Evolutionary conservation across 139 green algal genomes (phyloP), one percentile per base, ranked within the genome.

Genomic region (Ettlia oleoabundans): DNA sequence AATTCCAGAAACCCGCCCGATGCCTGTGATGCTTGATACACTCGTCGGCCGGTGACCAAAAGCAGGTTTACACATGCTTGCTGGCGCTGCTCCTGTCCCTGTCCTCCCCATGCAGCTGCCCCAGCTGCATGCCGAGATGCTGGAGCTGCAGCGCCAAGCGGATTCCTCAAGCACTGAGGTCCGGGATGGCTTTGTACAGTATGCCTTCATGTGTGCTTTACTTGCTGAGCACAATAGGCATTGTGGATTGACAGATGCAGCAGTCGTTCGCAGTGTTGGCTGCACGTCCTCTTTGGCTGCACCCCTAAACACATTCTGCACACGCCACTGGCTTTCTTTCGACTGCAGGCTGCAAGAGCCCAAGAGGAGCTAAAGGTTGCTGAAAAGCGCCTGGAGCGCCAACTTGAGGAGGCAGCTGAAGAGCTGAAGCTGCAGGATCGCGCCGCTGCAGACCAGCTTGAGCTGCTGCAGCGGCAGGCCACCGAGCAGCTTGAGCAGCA

Each of bases 91-190:
- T 15, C 47, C 35, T 71, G 64, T 33, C 19, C 1, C 42, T 24
- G 68, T 21, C 40, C 40, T 75, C 37, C 64, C 3, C 15, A n/a
- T 28, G 22, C 52, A 80, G 73, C 8, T 80, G 73, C 51, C 73
- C 26, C 32, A 80, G 24, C 53, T 80, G 47, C 47, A 47, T 1
- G 42, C 32, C 18, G 47, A 78, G 47, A 43, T 78, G 52, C 4
- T 9, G 3, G 47, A 26, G 3, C 4, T 47, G 53, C 58, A 69
- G 73, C 73, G 38, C 35, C 58, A 37, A 26, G 47, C 63, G 35
- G 73, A 80, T 9, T 35, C 53, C 8, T 51, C 53, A 10, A 28
- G 9, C 53, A 64, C 35, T 52, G 35, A 80, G 73, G 73, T 80
- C 52, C 13, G 73, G 62, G 32, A 15, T n/a, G n/a, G n/a, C n/a